phyloP scores from a whole-genome alignment of 2,329 filamentous ascomycete genomes.

The Emmonsiellopsis sp. region DNA sequence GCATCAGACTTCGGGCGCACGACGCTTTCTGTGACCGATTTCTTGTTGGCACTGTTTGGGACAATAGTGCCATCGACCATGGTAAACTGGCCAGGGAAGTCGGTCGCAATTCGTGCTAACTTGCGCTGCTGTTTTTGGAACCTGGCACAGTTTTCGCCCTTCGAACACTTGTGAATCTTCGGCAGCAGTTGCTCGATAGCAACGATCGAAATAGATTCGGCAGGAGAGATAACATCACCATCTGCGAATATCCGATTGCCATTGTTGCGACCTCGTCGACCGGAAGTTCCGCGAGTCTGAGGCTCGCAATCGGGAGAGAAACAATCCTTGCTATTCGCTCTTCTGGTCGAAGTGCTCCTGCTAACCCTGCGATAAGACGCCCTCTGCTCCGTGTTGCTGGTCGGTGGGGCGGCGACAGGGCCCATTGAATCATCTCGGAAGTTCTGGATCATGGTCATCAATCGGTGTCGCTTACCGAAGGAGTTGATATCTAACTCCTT shows the following conservation, averaged over 20 bases:
- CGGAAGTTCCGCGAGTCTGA: slow-evolving; percentile 7
- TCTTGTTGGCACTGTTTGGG: slow-evolving; percentile 70
- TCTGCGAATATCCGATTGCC: slow-evolving; percentile 12
- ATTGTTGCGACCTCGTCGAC: slow-evolving; percentile 16
- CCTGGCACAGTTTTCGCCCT: slow-evolving; percentile 77
- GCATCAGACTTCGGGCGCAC: slow-evolving; percentile 64
- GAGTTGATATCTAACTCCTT: slow-evolving; percentile 56
- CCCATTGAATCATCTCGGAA: slow-evolving; percentile 31
- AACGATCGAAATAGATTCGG: slow-evolving; percentile 82
- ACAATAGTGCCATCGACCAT: slow-evolving; percentile 44
- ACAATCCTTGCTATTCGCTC: not conserved
- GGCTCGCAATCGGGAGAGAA: slow-evolving; percentile 25
- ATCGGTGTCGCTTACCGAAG: slow-evolving; percentile 53
- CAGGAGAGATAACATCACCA: slow-evolving; percentile 62
- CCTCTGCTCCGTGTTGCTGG: slow-evolving; percentile 20
- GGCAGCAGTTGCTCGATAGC: slow-evolving; percentile 86
- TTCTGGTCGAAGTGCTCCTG: not conserved
- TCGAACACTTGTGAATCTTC: slow-evolving; percentile 77
- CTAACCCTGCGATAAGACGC: not conserved
- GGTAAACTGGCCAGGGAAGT: slow-evolving; percentile 62
- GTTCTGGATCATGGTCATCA: slow-evolving; percentile 51
- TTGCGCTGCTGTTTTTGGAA: slow-evolving; percentile 71
- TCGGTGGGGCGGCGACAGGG: slow-evolving; percentile 2
- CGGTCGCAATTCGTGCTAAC: slow-evolving; percentile 64
- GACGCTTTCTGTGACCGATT: slow-evolving; percentile 51